Base-by-base conservation (phyloP, 305 asterid species). In the Fraxinus latifolia region DNA sequence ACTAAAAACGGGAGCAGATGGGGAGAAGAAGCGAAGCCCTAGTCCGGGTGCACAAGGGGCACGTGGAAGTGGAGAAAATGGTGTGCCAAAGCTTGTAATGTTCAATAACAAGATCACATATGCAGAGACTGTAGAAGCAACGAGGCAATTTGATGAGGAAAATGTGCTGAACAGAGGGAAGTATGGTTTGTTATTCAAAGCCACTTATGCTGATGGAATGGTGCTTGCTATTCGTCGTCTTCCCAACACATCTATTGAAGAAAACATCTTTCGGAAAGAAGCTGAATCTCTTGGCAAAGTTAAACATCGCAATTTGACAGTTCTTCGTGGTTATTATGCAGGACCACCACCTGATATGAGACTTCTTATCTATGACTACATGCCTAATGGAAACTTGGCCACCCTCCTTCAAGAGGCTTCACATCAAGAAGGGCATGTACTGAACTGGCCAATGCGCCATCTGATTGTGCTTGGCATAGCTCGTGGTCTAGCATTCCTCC, bases 381-480 rank as follows among this genome's bases (percentile, higher is more conserved):
- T 93, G 97, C 97, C 97, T 2, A 93, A 93, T n/a, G 97, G 97
- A 65, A 93, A 93, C 80, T 83, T 93, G 9, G 94, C 91, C 60
- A 93, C 97, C 0, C 85, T 93, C 17, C 96, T 93, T 62, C 97
- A 91, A 82, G 98, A 93, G 75, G 98, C 98, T 21, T 90, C 93
- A 0, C 97, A 93, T 70, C 97, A 93, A 85, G 97, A 93, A 80
- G 97, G 97, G 32, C 97, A 93, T 32, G 97, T 93, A 6, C 84
- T 93, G 70, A 93, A 93, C 68, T 93, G 97, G 97, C 97, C 97
- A 6, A 93, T 93, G 97, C 92, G 97, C 76, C 97, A 93, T 80
- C 85, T 93, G 50, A 93, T 93, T 8, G 97, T 95, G 0, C 88
- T 93, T 4, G 97, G 97, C 76, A 88, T 92, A 36, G 97, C 97